Percentiles rank a stretch among this genome's conserved stretches.
Evolutionary conservation across 164 flowering plant species (phyloP).

Genomic region (Akebia trifoliata): DNA sequence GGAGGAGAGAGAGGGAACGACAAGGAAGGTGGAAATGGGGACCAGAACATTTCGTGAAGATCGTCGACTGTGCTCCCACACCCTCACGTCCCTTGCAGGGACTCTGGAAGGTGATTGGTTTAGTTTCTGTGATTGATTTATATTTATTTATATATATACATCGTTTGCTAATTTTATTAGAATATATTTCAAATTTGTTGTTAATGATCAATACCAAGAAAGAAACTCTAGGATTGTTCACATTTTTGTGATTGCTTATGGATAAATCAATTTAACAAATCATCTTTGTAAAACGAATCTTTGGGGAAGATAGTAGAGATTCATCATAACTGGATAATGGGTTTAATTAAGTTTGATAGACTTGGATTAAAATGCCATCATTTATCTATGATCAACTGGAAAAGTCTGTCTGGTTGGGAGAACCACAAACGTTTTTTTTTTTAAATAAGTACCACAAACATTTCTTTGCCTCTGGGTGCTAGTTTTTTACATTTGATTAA

Average conservation of each 20-base stretch:
- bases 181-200: neutral
- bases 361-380: no score
- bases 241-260: neutral
- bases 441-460: no score
- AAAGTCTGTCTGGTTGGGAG: no score
- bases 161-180: no score
- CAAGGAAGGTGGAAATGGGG: constrained; percentile 57
- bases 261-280: neutral
- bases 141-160: neutral
- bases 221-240: neutral
- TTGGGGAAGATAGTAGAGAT: neutral
- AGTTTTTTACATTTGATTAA: no score
- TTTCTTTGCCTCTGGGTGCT: no score
- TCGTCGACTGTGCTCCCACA: constrained; percentile 63
- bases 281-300: neutral
- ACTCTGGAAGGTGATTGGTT: constrained; percentile 88
- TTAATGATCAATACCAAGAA: neutral
- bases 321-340: no score
- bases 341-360: no score
- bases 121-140: neutral
- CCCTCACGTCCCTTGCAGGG: constrained; percentile 76
- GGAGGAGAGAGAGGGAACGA: constrained; percentile 61
- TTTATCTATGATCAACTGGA: no score
- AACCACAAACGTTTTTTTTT: no score
- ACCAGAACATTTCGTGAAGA: constrained; percentile 73